Evolutionary conservation across 2,329 filamentous ascomycete genomes (phyloP).

Genomic region (Xylariaceae sp.): DNA sequence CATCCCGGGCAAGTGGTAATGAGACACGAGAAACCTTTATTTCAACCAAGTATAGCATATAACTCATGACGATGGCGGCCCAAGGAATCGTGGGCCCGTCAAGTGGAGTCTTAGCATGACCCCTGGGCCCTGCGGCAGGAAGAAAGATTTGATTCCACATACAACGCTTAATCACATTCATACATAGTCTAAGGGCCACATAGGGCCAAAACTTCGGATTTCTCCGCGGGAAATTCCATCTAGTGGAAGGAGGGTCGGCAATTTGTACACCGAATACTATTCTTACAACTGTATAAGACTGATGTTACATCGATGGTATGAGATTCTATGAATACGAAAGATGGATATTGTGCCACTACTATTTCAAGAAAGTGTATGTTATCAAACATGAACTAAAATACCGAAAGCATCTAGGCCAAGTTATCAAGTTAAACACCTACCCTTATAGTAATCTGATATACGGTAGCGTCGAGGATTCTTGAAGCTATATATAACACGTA

Average conservation of each 20-base stretch:
- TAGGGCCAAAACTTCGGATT: neutral
- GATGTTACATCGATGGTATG: too few relatives aligned
- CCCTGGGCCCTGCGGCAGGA: neutral
- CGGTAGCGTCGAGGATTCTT: neutral
- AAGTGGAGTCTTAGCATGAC: too few relatives aligned
- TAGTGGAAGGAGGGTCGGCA: too few relatives aligned
- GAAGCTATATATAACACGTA: slow-evolving; percentile 21
- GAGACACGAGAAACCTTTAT: neutral
- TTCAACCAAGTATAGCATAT: neutral
- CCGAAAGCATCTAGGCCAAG: too few relatives aligned
- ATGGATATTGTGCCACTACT: too few relatives aligned
- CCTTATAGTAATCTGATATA: slow-evolving; percentile 12
- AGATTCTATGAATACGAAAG: too few relatives aligned
- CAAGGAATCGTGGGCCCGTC: neutral
- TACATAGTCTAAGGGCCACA: neutral
- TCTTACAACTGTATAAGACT: too few relatives aligned
- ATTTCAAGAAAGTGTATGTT: too few relatives aligned
- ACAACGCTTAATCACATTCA: neutral
- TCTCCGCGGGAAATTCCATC: neutral
- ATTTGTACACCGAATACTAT: too few relatives aligned
- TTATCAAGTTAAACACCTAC: too few relatives aligned
- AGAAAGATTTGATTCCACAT: slow-evolving; percentile 13
- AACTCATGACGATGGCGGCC: neutral
- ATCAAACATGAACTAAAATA: too few relatives aligned
- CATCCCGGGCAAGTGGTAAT: neutral